Conservation (phyloP, 164 flowering plant species). For the Magnolia kwangsiensis region DNA sequence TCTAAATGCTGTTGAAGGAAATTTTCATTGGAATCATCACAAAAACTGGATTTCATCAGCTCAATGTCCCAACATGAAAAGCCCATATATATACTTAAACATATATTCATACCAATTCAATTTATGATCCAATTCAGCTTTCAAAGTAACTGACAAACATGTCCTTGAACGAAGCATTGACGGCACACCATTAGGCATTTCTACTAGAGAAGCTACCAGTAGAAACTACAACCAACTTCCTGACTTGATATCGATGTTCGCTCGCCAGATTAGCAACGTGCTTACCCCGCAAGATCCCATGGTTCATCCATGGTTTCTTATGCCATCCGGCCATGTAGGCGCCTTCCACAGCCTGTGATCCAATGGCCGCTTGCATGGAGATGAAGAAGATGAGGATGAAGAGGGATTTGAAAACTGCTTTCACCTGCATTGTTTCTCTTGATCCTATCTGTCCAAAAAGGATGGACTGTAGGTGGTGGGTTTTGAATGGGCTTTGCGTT, state of each 20-base stretch:
- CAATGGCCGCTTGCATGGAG: conserved; percentile 5
- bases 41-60: background rate
- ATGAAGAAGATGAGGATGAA: conserved; percentile 14
- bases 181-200: background rate
- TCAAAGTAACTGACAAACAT: background rate
- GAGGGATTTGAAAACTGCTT: conserved; percentile 4
- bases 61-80: background rate
- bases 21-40: background rate
- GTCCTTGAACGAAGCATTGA: too few relatives aligned
- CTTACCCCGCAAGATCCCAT: conserved; percentile 51
- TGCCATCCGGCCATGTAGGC: conserved; percentile 12
- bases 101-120: too few relatives aligned
- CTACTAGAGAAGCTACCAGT: background rate
- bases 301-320: conserved; percentile 48
- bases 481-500: background rate
- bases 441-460: background rate
- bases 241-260: conserved; percentile 26
- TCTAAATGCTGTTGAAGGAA: too few relatives aligned
- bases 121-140: background rate
- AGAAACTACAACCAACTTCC: conserved; percentile 19
- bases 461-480: background rate
- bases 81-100: background rate
- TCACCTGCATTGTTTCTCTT: conserved; percentile 18
- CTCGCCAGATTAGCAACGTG: conserved; percentile 39
- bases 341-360: background rate